Evolutionary conservation across 2,329 filamentous ascomycete species (phyloP), one percentile per base, ranked within the genome.

Genomic region (Penicillium sp.): DNA sequence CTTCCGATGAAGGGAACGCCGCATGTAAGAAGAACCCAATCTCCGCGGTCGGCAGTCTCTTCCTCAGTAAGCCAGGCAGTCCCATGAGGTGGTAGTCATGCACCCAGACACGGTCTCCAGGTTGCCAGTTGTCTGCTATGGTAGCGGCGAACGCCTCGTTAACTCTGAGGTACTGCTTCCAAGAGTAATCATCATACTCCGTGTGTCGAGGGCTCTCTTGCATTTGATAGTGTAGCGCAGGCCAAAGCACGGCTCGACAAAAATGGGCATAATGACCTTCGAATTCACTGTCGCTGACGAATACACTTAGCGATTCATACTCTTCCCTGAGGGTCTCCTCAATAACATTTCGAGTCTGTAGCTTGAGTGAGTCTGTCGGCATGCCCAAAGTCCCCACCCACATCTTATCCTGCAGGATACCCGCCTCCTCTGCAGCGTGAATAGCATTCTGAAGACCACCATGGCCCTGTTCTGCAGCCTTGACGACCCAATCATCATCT

Each of bases 161-260:
- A 67, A 97, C 84, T 50, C 89, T 90, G 67, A 91, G 88, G 68
- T 97, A 97, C 78, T 90, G 94, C 63, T 90, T 85, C 91, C 92
- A 97, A 0, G 92, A 96, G 74, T 97, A 92, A 66, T 97, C 93
- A 71, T 95, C 88, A 71, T 96, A 97, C 0, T 93, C 92, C 70
- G 96, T 97, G 84, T 92, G 96, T 79, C 96, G 95, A 34, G 93
- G 92, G 68, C 93, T 93, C 71, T 97, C 93, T 2, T 93, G 93
- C 62, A 97, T 95, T 72, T 96, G 92, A 74, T 97, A 97, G 75
- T 97, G 92, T 74, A 97, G 94, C 59, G 96, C 92, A 1, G 93
- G 93, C 92, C 92, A 97, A 8, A 97, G 80, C 47, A 97, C 95
- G 8, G 93, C 90, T 77, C 96, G 96, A 84, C 92, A 97, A 73